Conservation (phyloP, 495 filamentous ascomycete species). For the Penicillium samsonianum region DNA sequence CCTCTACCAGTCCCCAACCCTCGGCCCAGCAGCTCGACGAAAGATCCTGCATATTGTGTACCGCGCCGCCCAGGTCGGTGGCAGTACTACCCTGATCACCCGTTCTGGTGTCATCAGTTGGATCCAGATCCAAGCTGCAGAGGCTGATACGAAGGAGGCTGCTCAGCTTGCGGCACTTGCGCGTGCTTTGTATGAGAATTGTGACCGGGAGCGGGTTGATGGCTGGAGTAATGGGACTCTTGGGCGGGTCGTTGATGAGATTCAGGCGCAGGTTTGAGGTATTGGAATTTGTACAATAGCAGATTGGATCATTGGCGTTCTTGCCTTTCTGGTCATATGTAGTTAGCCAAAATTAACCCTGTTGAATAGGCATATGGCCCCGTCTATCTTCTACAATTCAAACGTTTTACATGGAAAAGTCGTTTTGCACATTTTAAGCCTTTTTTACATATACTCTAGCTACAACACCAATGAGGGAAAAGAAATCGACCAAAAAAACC, state of each 20-base stretch:
- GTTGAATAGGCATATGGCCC: too few species aligned
- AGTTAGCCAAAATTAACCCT: too few species aligned
- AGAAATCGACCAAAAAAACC: too few species aligned
- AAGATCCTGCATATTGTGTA: constrained; percentile 75
- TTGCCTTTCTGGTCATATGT: neutral
- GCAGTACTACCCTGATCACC: constrained; percentile 83
- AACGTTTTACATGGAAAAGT: too few species aligned
- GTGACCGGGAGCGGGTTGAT: constrained; percentile 64
- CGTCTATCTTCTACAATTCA: too few species aligned
- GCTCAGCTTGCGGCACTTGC: constrained; percentile 58
- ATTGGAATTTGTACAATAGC: constrained; percentile 5
- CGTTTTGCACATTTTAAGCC: too few species aligned
- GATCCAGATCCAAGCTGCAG: constrained; percentile 61
- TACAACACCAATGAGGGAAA: too few species aligned
- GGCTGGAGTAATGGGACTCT: constrained; percentile 64
- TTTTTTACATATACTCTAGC: too few species aligned
- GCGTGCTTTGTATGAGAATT: constrained; percentile 64
- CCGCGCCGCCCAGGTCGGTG: constrained; percentile 69
- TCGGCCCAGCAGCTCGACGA: constrained; percentile 57
- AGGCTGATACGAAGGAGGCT: constrained; percentile 46
- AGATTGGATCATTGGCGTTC: neutral
- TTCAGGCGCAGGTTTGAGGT: constrained; percentile 20
- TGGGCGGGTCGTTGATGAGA: constrained; percentile 31
- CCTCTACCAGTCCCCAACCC: constrained; percentile 66
- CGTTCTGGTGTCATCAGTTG: constrained; percentile 80